Evolutionary conservation across 192 early-diverging fungal genomes (phyloP).

Genomic region (Bifiguratus adelaidae): DNA sequence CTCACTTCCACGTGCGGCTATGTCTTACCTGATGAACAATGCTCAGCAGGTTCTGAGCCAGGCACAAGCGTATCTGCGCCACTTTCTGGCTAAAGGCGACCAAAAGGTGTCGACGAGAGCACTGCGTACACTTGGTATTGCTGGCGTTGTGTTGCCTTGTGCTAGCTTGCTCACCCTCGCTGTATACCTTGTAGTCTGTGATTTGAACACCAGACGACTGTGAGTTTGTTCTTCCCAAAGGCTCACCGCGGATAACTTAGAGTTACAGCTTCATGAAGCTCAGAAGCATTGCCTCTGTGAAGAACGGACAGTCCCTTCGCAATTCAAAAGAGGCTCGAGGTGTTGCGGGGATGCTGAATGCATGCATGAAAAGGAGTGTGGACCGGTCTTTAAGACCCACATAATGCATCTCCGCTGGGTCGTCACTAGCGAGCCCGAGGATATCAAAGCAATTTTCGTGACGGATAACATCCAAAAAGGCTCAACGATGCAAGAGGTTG

Average conservation of each 20-base stretch:
- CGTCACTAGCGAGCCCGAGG: not conserved
- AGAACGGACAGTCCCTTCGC: not conserved
- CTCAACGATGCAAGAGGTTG: not conserved
- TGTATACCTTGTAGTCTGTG: not conserved
- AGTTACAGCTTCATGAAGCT: not conserved
- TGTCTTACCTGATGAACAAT: no score
- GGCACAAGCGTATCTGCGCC: no score
- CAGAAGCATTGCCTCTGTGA: not conserved
- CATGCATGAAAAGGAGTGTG: not conserved
- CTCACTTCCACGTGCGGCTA: no score
- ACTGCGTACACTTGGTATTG: no score
- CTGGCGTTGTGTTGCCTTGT: no score
- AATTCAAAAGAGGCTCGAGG: no score
- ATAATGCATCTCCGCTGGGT: not conserved
- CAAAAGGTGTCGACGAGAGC: no score
- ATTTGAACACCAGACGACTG: not conserved
- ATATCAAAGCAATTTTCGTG: slow-evolving; percentile 3
- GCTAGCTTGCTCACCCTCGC: no score
- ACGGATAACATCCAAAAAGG: not conserved
- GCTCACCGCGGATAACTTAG: no score
- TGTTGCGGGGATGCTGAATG: not conserved
- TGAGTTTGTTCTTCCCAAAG: not conserved
- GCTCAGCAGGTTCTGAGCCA: no score
- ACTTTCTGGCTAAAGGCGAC: no score
- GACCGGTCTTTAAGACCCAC: no score